Evolutionary conservation across 2,329 filamentous ascomycete genomes (phyloP).

Genomic region (Sclerotinia borealis): DNA sequence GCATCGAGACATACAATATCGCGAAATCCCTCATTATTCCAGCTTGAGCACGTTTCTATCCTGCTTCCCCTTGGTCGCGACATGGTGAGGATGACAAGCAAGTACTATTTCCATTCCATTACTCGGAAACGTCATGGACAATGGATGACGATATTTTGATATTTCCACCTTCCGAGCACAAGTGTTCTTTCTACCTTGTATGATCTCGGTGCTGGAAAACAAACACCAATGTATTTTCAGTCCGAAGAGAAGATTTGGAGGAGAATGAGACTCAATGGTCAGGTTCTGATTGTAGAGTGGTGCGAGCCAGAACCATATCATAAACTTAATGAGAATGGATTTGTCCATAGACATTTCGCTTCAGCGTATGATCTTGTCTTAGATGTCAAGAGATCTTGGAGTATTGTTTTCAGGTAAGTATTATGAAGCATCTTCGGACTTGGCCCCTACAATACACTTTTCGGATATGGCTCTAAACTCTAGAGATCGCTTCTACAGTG

Average conservation of each 20-base stretch:
- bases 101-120: conserved; percentile 40
- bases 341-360: conserved; percentile 52
- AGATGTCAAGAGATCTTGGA: conserved; percentile 33
- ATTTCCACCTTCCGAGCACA: conserved; percentile 37
- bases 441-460: conserved; percentile 46
- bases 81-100: conserved; percentile 39
- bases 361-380: conserved; percentile 48
- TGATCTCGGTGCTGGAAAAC: conserved; percentile 43
- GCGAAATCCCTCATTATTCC: conserved; percentile 32
- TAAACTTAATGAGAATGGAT: conserved; percentile 44
- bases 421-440: not conserved
- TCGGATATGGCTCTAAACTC: conserved; percentile 48
- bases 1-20: conserved; percentile 40
- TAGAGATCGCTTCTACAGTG: conserved; percentile 56
- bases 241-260: conserved; percentile 44
- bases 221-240: conserved; percentile 46
- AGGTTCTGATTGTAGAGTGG: conserved; percentile 59
- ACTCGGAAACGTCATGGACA: conserved; percentile 47
- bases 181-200: conserved; percentile 41
- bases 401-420: conserved; percentile 42
- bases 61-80: conserved; percentile 42
- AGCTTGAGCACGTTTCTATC: conserved; percentile 29
- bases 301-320: conserved; percentile 47
- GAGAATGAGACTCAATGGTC: conserved; percentile 46
- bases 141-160: conserved; percentile 49